Conservation (phyloP, 768 basidiomycete genomes). For the Gymnopilus dilepis region DNA sequence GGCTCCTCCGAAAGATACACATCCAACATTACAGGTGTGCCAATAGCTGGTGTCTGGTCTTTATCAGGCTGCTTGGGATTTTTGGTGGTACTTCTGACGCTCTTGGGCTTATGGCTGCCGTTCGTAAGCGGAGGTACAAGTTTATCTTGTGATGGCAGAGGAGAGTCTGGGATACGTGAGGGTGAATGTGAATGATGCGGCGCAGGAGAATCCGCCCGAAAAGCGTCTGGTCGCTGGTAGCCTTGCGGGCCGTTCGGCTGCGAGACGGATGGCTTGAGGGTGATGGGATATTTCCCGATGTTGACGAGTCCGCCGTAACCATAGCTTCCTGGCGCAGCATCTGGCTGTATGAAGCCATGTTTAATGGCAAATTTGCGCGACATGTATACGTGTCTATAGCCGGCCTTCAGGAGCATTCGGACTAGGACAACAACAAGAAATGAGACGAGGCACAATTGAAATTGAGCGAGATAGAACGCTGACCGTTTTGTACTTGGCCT, state of each 20-base stretch:
- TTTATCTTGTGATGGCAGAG: constrained; percentile 15
- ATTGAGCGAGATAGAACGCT: constrained; percentile 24
- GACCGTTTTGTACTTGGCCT: constrained; percentile 88
- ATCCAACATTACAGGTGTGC: constrained; percentile 49
- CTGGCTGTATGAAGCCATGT: constrained; percentile 86
- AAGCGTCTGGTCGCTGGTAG: constrained; percentile 27
- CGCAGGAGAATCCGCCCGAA: constrained; percentile 12
- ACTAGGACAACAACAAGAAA: constrained; percentile 48
- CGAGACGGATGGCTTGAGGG: constrained; percentile 52
- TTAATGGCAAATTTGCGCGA: constrained; percentile 90
- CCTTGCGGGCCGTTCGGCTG: constrained; percentile 31
- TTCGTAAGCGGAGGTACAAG: constrained; percentile 13
- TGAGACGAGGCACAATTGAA: neutral
- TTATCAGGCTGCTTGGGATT: constrained; percentile 12
- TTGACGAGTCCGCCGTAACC: constrained; percentile 92
- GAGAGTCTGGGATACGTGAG: constrained; percentile 25
- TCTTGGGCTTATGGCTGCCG: constrained; percentile 15
- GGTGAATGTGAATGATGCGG: constrained; percentile 18
- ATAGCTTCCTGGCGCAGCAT: constrained; percentile 88
- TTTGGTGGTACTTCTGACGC: constrained; percentile 9
- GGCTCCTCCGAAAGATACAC: constrained; percentile 94
- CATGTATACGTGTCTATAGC: constrained; percentile 94
- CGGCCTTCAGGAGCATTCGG: constrained; percentile 91
- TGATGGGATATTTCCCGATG: constrained; percentile 89
- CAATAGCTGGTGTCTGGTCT: constrained; percentile 10